These are phyloP conservation scores for Jatropha multifida DNA, from an alignment of 441 rosid genomes.

Conservation along the genomic window DNA sequence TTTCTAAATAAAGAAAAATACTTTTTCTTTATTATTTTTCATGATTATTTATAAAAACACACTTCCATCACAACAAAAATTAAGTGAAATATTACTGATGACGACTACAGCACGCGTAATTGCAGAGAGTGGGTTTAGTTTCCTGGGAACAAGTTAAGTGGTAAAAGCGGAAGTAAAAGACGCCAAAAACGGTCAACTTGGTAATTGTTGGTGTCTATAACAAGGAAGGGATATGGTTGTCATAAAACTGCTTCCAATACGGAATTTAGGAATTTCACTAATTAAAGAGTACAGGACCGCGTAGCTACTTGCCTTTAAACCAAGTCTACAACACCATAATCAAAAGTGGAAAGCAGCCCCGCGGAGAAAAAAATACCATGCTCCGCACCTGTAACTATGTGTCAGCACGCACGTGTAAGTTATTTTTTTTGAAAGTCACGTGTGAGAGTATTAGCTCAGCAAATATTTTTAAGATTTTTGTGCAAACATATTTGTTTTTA, in stretches of 20 bases:
- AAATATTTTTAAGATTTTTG: not conserved
- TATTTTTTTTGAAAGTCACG: no score
- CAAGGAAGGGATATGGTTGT: conserved; percentile 24
- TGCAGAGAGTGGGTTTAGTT: conserved; percentile 4
- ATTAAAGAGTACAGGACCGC: conserved; percentile 18
- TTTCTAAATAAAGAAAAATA: no score
- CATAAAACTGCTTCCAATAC: conserved; percentile 4
- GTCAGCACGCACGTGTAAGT: not conserved
- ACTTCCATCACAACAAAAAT: no score
- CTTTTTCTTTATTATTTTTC: no score
- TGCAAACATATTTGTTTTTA: no score
- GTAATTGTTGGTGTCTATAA: not conserved
- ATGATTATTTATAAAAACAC: no score
- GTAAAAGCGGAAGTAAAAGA: conserved; percentile 17
- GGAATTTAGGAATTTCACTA: conserved; percentile 17
- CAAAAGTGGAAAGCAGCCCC: conserved; percentile 12
- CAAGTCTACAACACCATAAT: conserved; percentile 24
- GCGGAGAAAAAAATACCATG: not conserved
- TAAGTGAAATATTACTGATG: no score
- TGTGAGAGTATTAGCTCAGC: no score
- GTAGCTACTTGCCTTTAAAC: conserved; percentile 14
- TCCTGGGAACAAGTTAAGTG: conserved; percentile 16
- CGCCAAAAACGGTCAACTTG: conserved; percentile 15
- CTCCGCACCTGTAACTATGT: conserved; percentile 16
- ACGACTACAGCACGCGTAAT: conserved; percentile 19